A percentile compares a stretch with the other conserved stretches of the same genome.
phyloP scores from a whole-genome alignment of 2,329 filamentous ascomycete species.

The Xylaria multiplex region DNA sequence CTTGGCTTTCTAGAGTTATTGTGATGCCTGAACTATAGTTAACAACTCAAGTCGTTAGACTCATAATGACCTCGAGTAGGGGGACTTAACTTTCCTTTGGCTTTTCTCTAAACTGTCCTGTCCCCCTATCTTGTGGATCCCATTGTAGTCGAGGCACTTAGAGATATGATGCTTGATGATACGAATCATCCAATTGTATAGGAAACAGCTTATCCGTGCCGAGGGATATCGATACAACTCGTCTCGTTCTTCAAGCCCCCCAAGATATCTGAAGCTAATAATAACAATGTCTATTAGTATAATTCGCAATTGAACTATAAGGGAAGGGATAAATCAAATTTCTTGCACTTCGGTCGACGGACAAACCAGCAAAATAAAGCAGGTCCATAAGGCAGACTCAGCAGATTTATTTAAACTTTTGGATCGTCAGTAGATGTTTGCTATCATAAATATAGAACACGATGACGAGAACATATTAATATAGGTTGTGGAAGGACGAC shows the following conservation, averaged over 20 bases:
- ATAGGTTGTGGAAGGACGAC: neutral
- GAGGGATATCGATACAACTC: neutral
- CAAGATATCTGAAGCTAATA: neutral
- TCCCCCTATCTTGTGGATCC: neutral
- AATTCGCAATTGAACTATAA: neutral
- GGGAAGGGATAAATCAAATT: neutral
- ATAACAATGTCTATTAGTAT: neutral
- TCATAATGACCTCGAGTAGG: neutral
- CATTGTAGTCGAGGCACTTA: neutral
- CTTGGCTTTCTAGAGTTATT: too few relatives aligned
- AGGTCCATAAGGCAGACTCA: neutral
- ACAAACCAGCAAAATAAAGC: neutral
- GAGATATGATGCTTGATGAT: neutral
- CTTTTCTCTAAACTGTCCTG: neutral
- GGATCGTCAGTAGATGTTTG: neutral
- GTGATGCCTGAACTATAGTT: neutral
- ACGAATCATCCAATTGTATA: neutral
- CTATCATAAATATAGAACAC: constrained; percentile 6
- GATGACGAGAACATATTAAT: neutral
- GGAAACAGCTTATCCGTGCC: neutral
- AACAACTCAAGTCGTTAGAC: neutral
- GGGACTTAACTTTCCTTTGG: too few relatives aligned
- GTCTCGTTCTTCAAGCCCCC: too few relatives aligned
- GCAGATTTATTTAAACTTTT: neutral
- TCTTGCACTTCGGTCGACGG: neutral